These are phyloP conservation scores for Pseudoperonospora humuli DNA, from an alignment of 352 stramenopile species.

Conservation along the genomic window DNA sequence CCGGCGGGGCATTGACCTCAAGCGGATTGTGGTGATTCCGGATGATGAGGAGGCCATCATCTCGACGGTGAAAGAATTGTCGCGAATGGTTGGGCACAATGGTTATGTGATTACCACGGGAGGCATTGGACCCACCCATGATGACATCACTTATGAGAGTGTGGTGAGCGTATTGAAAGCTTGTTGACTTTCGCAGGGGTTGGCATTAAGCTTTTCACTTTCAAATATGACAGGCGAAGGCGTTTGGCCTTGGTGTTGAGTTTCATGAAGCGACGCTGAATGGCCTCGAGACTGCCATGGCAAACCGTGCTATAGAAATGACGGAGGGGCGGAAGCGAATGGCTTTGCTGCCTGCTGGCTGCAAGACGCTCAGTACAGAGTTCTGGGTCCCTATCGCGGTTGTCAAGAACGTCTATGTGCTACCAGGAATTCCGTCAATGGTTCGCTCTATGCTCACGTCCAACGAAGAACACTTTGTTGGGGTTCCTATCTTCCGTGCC, in stretches of 20 bases:
- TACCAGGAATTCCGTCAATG: slow-evolving; percentile 75
- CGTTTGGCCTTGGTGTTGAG: slow-evolving; percentile 60
- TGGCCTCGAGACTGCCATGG: slow-evolving; percentile 40
- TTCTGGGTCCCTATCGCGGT: slow-evolving; percentile 72
- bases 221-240: slow-evolving; percentile 46
- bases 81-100: slow-evolving; percentile 54
- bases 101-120: slow-evolving; percentile 84
- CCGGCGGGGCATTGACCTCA: slow-evolving; percentile 63
- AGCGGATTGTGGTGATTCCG: slow-evolving; percentile 69
- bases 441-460: slow-evolving; percentile 75
- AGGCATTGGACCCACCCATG: slow-evolving; percentile 77
- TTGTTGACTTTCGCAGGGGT: background rate
- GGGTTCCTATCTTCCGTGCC: slow-evolving; percentile 65
- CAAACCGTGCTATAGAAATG: slow-evolving; percentile 28
- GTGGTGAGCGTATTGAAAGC: slow-evolving; percentile 32
- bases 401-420: slow-evolving; percentile 78
- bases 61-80: slow-evolving; percentile 65
- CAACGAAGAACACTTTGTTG: slow-evolving; percentile 73
- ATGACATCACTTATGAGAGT: slow-evolving; percentile 85
- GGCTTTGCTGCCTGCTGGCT: slow-evolving; percentile 55
- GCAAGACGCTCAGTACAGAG: slow-evolving; percentile 41
- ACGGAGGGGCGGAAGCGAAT: slow-evolving; percentile 71
- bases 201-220: slow-evolving; percentile 1
- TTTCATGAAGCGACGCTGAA: slow-evolving; percentile 60
- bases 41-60: slow-evolving; percentile 73